Conservation (phyloP, 306 rosid genomes). For the Abrus pulchellus region DNA sequence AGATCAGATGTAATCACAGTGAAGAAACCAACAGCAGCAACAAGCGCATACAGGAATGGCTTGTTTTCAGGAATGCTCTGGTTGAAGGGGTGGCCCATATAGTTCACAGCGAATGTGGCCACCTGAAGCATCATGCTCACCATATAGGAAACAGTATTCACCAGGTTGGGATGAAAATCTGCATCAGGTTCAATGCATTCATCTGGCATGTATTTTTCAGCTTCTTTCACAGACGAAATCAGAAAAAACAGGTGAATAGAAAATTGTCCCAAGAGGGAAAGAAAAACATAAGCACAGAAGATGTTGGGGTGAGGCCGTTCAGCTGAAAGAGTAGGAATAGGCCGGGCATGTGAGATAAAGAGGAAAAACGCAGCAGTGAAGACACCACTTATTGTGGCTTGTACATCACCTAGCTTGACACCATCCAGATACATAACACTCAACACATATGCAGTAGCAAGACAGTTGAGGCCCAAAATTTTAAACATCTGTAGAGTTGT, state of each 20-base stretch:
- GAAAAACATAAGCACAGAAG: slow-evolving; percentile 83
- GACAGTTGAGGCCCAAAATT: slow-evolving; percentile 98
- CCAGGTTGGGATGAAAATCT: slow-evolving; percentile 91
- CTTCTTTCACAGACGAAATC: slow-evolving; percentile 85
- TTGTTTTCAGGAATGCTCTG: slow-evolving; percentile 93
- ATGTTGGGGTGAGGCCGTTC: slow-evolving; percentile 94
- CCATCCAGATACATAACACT: slow-evolving; percentile 99
- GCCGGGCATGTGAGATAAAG: slow-evolving; percentile 97
- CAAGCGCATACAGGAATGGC: slow-evolving; percentile 83
- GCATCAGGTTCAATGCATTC: slow-evolving; percentile 99
- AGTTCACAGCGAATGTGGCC: slow-evolving; percentile 99
- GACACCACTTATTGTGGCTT: slow-evolving; percentile 98
- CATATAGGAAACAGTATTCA: slow-evolving; percentile 98
- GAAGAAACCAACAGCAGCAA: slow-evolving; percentile 79
- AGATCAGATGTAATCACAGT: slow-evolving; percentile 88
- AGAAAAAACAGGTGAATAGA: slow-evolving; percentile 79
- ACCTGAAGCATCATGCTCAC: slow-evolving; percentile 99
- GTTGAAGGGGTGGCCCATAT: slow-evolving; percentile 99
- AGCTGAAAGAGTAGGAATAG: slow-evolving; percentile 86
- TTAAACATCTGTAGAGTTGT: slow-evolving; percentile 99
- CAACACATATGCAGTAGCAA: slow-evolving; percentile 95
- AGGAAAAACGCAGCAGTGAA: slow-evolving; percentile 98
- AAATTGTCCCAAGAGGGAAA: slow-evolving; percentile 96
- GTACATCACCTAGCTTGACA: slow-evolving; percentile 95
- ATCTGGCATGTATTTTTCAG: slow-evolving; percentile 94